Evolutionary conservation across 345 rosid species (phyloP).

Genomic region (Citrus medica): DNA sequence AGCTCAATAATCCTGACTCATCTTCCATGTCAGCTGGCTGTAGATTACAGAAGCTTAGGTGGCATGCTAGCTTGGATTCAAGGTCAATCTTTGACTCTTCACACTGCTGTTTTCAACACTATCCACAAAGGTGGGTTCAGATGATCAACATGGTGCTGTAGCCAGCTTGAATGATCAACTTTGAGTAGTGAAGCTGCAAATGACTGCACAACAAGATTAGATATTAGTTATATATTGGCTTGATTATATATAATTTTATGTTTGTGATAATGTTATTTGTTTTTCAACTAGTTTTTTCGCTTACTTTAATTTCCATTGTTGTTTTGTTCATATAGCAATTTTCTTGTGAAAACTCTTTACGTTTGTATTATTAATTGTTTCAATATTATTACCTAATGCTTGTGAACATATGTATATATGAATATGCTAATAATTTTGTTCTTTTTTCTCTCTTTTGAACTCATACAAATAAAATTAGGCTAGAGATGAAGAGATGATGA

Average conservation of each 20-base stretch:
- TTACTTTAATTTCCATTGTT: neutral
- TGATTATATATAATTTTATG: neutral
- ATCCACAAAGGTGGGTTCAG: constrained; percentile 18
- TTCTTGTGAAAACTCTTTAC: neutral
- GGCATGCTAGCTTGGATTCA: no score
- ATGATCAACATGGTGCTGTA: constrained; percentile 8
- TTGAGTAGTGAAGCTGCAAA: neutral
- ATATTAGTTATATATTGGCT: neutral
- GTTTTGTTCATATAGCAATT: neutral
- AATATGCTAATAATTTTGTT: neutral
- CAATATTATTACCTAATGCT: neutral
- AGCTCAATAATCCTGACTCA: no score
- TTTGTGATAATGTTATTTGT: neutral
- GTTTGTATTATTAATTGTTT: neutral
- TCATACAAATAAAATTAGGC: neutral
- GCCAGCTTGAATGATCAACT: constrained; percentile 1
- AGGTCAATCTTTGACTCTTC: no score
- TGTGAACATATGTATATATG: neutral
- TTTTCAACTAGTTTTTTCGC: neutral
- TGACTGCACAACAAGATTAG: neutral
- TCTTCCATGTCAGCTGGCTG: no score
- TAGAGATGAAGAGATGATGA: neutral
- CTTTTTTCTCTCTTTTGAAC: neutral
- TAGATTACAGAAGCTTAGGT: no score
- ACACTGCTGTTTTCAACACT: no score